Evolutionary conservation across 1,284 basidiomycete species (phyloP), one percentile per base, ranked within the genome.

Genomic region (Pholiota adiposa): DNA sequence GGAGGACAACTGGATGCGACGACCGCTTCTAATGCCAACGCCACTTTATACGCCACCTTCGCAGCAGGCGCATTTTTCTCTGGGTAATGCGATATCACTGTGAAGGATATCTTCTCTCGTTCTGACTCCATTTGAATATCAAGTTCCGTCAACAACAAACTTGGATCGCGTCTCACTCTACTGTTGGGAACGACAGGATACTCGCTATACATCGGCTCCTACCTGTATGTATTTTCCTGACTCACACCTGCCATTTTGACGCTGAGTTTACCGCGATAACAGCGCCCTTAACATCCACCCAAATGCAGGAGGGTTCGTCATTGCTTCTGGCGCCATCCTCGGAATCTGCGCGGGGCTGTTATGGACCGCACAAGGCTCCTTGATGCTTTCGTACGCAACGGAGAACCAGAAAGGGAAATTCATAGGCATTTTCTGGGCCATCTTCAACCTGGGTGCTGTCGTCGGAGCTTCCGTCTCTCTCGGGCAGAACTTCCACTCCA

Each of bases 311-410:
- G 75, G 76, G 21, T 92, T 91, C 65, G 86, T 90, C 55, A 86
- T 94, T 63, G 83, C 80, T 19, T 81, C 90, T 0, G 93, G 93
- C 40, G 90, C 89, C 29, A 75, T 94, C 62, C 85, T 94, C 14
- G 93, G 93, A 51, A 65, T 92, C 55, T 93, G 90, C 68, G 93
- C 93, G 16, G 90, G 88, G 43, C 72, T 94, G 25, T 78, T 94
- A n/a, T 93, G 92, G 92, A 87, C 90, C 0, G 89, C 89, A 0
- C 93, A 94, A 69, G 92, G 92, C 23, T 86, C 85, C 8, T 77
- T 94, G 63, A 94, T 93, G 87, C 78, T 94, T 67, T 81, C 89
- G 2, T 94, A 93, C 70, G 87, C 90, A 0, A 92, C 86, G 31
- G 87, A 89, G 69, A 67, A 75, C 64, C 81, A 91, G 70, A 95